phyloP scores from a whole-genome alignment of 257 asterid species.

The Perilla frutescens region DNA sequence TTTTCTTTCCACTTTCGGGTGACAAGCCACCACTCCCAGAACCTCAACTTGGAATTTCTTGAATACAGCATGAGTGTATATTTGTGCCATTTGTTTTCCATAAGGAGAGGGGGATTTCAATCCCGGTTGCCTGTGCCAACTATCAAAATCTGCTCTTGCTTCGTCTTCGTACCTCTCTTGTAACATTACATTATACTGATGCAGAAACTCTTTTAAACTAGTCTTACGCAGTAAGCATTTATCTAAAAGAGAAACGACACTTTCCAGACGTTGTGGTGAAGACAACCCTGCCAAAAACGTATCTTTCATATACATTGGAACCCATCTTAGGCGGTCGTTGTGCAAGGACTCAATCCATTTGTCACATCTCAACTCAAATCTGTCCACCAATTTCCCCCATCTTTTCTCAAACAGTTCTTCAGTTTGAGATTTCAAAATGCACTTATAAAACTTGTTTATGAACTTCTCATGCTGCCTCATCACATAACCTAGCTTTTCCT shows the following conservation, averaged over 20 bases:
- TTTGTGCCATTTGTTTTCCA: slow-evolving; percentile 54
- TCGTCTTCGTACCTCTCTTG: slow-evolving; percentile 57
- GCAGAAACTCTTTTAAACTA: slow-evolving; percentile 48
- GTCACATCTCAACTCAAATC: slow-evolving; percentile 52
- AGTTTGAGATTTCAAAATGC: slow-evolving; percentile 54
- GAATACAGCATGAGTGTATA: slow-evolving; percentile 56
- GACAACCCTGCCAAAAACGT: slow-evolving; percentile 56
- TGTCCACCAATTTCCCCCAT: slow-evolving; percentile 53
- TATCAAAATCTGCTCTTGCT: slow-evolving; percentile 52
- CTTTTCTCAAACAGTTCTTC: slow-evolving; percentile 52
- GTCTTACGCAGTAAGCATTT: slow-evolving; percentile 50
- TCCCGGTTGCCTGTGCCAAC: slow-evolving; percentile 47
- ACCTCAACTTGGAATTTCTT: slow-evolving; percentile 65
- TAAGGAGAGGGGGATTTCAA: slow-evolving; percentile 61
- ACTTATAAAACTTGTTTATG: slow-evolving; percentile 44
- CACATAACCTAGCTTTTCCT: slow-evolving; percentile 50
- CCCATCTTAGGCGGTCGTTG: slow-evolving; percentile 59
- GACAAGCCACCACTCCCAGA: slow-evolving; percentile 66
- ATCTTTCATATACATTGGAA: slow-evolving; percentile 47
- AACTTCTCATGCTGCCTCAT: slow-evolving; percentile 49
- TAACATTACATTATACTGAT: slow-evolving; percentile 41
- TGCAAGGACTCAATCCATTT: slow-evolving; percentile 50
- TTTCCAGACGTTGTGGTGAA: slow-evolving; percentile 43
- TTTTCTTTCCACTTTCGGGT: slow-evolving; percentile 49
- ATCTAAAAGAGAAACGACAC: slow-evolving; percentile 42